Conservation (phyloP, 768 basidiomycete genomes). For the Brasilioporus rufonigricans region DNA sequence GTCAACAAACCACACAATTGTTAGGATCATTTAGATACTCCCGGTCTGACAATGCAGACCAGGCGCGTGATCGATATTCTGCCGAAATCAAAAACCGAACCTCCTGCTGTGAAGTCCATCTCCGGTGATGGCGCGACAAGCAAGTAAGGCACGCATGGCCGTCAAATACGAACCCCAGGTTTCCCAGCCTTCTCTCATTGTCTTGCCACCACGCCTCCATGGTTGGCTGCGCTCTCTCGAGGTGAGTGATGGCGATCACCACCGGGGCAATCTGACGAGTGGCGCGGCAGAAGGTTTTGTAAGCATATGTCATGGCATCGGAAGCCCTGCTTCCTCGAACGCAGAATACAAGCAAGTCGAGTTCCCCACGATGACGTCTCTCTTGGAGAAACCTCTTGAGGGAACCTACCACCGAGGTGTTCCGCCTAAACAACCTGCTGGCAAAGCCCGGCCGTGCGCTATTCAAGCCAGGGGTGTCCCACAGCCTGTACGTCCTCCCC, state of each 20-base stretch:
- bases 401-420: not conserved
- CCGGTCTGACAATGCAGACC: not conserved
- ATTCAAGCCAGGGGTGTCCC: constrained; percentile 35
- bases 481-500: constrained; percentile 20
- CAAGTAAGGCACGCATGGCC: constrained; percentile 31
- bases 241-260: constrained; percentile 37
- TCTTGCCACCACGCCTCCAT: constrained; percentile 37
- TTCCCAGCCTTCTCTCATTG: constrained; percentile 19
- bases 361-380: constrained; percentile 19
- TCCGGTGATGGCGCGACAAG: constrained; percentile 13
- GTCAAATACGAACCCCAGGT: constrained; percentile 23
- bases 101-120: constrained; percentile 16
- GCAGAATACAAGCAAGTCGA: constrained; percentile 26
- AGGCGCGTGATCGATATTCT: constrained; percentile 1
- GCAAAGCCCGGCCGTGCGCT: not conserved
- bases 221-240: constrained; percentile 29
- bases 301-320: constrained; percentile 11
- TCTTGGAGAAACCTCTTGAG: constrained; percentile 34
- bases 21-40: constrained; percentile 4
- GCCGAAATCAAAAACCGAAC: constrained; percentile 13
- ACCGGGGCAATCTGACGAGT: constrained; percentile 36
- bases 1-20: constrained; percentile 24
- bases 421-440: constrained; percentile 7
- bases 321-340: constrained; percentile 18
- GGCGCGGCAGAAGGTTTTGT: constrained; percentile 28